phyloP scores from a whole-genome alignment of 129 eudicot genomes.

The Helianthus tuberosus region DNA sequence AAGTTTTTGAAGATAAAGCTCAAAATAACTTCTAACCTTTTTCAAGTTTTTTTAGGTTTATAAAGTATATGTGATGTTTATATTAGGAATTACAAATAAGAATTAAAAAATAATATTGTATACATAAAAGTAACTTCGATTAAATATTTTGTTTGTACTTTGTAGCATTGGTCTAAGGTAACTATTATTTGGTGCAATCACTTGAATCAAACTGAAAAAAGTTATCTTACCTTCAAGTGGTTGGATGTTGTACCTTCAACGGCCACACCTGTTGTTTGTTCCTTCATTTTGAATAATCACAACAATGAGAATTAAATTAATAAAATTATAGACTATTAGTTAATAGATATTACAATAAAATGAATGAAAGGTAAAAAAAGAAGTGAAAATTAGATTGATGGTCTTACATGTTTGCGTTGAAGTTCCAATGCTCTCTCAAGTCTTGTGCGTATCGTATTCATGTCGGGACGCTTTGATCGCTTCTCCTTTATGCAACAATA shows the following conservation, averaged over 20 bases:
- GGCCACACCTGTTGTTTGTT: not conserved
- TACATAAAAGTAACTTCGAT: too few relatives aligned
- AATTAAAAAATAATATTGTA: too few relatives aligned
- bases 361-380: not conserved
- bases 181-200: too few relatives aligned
- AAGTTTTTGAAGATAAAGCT: too few relatives aligned
- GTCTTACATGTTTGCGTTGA: constrained; percentile 6
- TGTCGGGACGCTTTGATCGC: not conserved
- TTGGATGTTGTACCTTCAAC: not conserved
- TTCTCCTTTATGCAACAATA: not conserved
- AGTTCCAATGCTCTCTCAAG: constrained; percentile 3
- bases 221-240: not conserved
- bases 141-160: too few relatives aligned
- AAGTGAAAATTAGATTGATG: not conserved
- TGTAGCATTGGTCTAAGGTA: too few relatives aligned
- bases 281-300: not conserved
- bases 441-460: not conserved
- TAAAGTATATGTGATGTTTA: not conserved
- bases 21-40: not conserved
- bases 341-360: not conserved
- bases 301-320: not conserved
- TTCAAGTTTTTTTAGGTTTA: not conserved
- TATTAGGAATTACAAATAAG: not conserved
- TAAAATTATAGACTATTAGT: not conserved
- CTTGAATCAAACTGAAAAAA: not conserved